Evolutionary conservation across 148 eudicot species (phyloP).

Genomic region (Fallopia convolvulus): DNA sequence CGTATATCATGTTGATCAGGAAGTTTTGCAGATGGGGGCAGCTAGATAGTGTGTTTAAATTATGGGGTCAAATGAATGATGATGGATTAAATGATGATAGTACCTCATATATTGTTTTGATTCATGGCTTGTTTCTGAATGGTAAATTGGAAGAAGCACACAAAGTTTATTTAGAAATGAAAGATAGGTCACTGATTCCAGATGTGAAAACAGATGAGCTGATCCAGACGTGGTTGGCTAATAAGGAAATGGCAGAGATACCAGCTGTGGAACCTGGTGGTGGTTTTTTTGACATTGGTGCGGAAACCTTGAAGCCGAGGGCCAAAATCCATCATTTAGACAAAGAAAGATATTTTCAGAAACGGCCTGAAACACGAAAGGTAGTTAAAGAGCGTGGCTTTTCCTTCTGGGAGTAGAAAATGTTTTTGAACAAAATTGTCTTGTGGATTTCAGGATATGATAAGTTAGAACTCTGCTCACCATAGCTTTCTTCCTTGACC

Average conservation of each 20-base stretch:
- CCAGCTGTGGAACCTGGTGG: constrained; percentile 14
- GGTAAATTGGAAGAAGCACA: constrained; percentile 72
- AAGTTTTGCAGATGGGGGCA: constrained; percentile 77
- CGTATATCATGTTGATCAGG: constrained; percentile 60
- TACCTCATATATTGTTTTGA: constrained; percentile 55
- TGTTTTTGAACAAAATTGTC: background rate
- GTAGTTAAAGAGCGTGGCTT: constrained; percentile 32
- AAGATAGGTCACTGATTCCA: constrained; percentile 47
- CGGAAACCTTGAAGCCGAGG: constrained; percentile 11
- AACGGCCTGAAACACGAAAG: constrained; percentile 31
- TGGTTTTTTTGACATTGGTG: constrained; percentile 15
- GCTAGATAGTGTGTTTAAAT: constrained; percentile 41
- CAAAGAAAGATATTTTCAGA: constrained; percentile 18
- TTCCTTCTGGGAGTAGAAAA: constrained; percentile 35
- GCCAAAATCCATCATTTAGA: constrained; percentile 16
- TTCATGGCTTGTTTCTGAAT: constrained; percentile 78
- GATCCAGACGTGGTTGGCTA: constrained; percentile 57
- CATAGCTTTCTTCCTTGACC: background rate
- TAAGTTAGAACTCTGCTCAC: background rate
- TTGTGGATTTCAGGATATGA: background rate
- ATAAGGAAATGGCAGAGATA: constrained; percentile 37
- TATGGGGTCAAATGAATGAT: constrained; percentile 67
- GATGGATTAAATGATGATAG: constrained; percentile 59
- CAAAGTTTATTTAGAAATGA: constrained; percentile 63
- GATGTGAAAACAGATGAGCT: constrained; percentile 61